These are phyloP conservation scores for Candida germanica DNA, from an alignment of 805 yeast species.

Conservation along the genomic window DNA sequence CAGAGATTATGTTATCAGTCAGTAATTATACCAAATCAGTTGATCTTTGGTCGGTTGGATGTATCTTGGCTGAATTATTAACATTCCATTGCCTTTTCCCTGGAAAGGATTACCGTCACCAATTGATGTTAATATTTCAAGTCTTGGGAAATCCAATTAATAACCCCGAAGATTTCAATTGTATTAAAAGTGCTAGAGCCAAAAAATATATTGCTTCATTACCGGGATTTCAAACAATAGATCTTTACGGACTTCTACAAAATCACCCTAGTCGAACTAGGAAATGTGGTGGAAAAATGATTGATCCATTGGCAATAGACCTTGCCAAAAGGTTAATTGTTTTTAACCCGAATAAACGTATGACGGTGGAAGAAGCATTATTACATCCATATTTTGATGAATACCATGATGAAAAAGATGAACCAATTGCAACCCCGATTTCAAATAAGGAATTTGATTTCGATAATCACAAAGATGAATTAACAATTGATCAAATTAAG, in stretches of 20 bases:
- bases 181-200: constrained; percentile 25
- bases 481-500: constrained; percentile 5
- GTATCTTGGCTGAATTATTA: constrained; percentile 70
- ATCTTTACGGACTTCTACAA: constrained; percentile 17
- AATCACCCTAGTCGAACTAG: constrained; percentile 19
- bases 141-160: constrained; percentile 62
- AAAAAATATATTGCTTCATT: constrained; percentile 23
- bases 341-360: constrained; percentile 81
- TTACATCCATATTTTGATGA: constrained; percentile 82
- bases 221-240: constrained; percentile 18
- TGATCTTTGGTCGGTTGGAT: constrained; percentile 80
- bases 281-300: constrained; percentile 11
- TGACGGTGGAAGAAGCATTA: constrained; percentile 84
- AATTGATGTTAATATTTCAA: constrained; percentile 61
- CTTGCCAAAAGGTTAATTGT: constrained; percentile 64
- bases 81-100: constrained; percentile 65
- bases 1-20: constrained; percentile 74
- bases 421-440: constrained; percentile 25
- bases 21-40: constrained; percentile 74
- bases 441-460: constrained; percentile 25
- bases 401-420: constrained; percentile 57
- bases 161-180: constrained; percentile 13
- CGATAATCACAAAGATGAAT: constrained; percentile 20
- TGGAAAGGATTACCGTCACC: constrained; percentile 72
- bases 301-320: constrained; percentile 29